A percentile compares a stretch with the other conserved stretches of the same genome.
Evolutionary conservation across 306 rosid genomes (phyloP).

Genomic region (Cucurbita argyrosperma): DNA sequence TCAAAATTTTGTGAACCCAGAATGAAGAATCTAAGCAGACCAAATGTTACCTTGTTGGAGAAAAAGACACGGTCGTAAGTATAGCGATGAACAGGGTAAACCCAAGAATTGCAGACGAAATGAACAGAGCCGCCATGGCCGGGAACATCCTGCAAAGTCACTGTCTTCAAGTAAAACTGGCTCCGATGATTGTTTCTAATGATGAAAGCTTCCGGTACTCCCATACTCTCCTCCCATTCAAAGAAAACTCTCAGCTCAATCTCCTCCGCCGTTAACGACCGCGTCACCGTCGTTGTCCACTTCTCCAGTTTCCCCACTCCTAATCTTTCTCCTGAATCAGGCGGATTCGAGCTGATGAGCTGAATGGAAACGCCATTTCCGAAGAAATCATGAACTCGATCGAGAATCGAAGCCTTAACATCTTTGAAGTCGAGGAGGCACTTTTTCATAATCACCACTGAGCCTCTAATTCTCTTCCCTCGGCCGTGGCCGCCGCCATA

Average conservation of each 20-base stretch:
- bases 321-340: conserved; percentile 45
- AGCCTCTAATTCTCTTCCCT: conserved; percentile 34
- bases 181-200: conserved; percentile 53
- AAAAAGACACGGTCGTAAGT: conserved; percentile 55
- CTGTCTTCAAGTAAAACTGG: conserved; percentile 57
- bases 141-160: conserved; percentile 52
- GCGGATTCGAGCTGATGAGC: conserved; percentile 32
- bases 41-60: conserved; percentile 42
- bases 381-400: conserved; percentile 58
- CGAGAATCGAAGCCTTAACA: conserved; percentile 47
- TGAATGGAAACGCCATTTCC: conserved; percentile 80
- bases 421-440: conserved; percentile 52
- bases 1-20: neutral
- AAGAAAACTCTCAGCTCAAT: conserved; percentile 25
- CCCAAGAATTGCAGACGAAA: conserved; percentile 93
- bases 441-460: conserved; percentile 64
- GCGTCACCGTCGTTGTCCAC: conserved; percentile 41
- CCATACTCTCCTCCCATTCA: conserved; percentile 70
- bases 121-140: conserved; percentile 41
- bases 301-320: conserved; percentile 42
- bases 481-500: neutral
- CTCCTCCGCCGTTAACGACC: conserved; percentile 25
- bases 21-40: neutral
- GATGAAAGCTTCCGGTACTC: conserved; percentile 64
- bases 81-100: conserved; percentile 70